Evolutionary conservation across 805 yeast genomes (phyloP).

Genomic region (Lipomyces chichibuensis): DNA sequence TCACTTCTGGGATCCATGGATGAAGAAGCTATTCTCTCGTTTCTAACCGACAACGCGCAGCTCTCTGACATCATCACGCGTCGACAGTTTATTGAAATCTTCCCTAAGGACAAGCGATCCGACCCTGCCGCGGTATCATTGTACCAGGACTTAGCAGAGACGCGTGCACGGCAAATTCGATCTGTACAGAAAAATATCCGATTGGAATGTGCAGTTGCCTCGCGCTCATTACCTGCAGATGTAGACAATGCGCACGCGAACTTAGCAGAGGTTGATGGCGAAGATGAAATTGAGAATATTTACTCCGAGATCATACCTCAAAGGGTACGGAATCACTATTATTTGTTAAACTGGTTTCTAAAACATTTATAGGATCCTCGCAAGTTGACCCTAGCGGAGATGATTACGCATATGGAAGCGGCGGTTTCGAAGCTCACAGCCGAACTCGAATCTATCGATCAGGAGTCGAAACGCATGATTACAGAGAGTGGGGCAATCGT

Average conservation of each 20-base stretch:
- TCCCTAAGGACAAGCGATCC: slow-evolving; percentile 23
- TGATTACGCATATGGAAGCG: slow-evolving; percentile 22
- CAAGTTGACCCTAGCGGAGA: slow-evolving; percentile 10
- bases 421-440: slow-evolving; percentile 18
- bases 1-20: slow-evolving; percentile 12
- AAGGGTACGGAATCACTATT: background rate
- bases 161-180: slow-evolving; percentile 9
- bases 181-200: slow-evolving; percentile 15
- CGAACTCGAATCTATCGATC: slow-evolving; percentile 15
- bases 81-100: slow-evolving; percentile 19
- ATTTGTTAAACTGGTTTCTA: background rate
- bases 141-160: slow-evolving; percentile 21
- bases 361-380: slow-evolving; percentile 1
- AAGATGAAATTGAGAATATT: slow-evolving; percentile 10
- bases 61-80: slow-evolving; percentile 26
- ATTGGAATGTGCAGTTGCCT: slow-evolving; percentile 19
- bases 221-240: slow-evolving; percentile 7
- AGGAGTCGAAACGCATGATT: background rate
- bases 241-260: background rate
- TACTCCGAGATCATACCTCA: slow-evolving; percentile 12
- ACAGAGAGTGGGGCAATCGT: slow-evolving; percentile 10
- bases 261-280: slow-evolving; percentile 3
- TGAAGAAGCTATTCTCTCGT: slow-evolving; percentile 24
- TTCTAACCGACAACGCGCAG: slow-evolving; percentile 16
- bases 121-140: slow-evolving; percentile 15